phyloP scores from a whole-genome alignment of 2,329 filamentous ascomycete species.

The Malbranchea cinnamomea region DNA sequence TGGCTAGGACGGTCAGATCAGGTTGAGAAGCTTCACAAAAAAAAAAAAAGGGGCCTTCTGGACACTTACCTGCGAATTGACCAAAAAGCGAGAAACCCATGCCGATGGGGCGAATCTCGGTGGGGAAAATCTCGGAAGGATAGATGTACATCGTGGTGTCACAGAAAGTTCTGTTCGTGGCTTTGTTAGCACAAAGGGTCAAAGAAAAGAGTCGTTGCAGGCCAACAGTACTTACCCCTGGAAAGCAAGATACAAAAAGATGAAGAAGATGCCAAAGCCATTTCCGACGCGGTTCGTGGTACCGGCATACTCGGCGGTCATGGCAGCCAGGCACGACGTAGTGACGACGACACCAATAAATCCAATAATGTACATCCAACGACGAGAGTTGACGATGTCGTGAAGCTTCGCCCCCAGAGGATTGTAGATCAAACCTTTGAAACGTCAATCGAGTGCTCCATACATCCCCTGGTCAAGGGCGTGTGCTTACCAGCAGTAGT shows the following conservation, averaged over 20 bases:
- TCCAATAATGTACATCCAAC: constrained; percentile 29
- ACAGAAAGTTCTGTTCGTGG: constrained; percentile 23
- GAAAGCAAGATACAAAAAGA: constrained; percentile 34
- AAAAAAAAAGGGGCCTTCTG: neutral
- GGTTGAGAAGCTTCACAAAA: neutral
- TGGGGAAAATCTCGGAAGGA: constrained; percentile 33
- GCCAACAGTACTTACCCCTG: constrained; percentile 23
- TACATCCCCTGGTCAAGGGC: too few species aligned
- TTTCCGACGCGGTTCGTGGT: constrained; percentile 28
- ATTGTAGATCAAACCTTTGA: constrained; percentile 26
- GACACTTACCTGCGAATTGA: constrained; percentile 29
- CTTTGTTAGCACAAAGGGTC: constrained; percentile 6
- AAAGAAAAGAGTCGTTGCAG: neutral
- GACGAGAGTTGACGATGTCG: constrained; percentile 23
- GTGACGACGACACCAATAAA: constrained; percentile 26
- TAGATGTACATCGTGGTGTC: constrained; percentile 35
- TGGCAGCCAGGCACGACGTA: constrained; percentile 26
- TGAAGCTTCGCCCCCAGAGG: constrained; percentile 24
- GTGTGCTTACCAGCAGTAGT: constrained; percentile 29
- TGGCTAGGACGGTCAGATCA: constrained; percentile 17
- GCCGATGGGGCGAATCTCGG: constrained; percentile 36
- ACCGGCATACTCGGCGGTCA: constrained; percentile 24
- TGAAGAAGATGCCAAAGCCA: constrained; percentile 27
- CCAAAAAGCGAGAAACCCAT: constrained; percentile 39
- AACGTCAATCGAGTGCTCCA: constrained; percentile 6